Conservation (phyloP, 371 early-diverging fungal species). For the Entomophthora muscae region DNA sequence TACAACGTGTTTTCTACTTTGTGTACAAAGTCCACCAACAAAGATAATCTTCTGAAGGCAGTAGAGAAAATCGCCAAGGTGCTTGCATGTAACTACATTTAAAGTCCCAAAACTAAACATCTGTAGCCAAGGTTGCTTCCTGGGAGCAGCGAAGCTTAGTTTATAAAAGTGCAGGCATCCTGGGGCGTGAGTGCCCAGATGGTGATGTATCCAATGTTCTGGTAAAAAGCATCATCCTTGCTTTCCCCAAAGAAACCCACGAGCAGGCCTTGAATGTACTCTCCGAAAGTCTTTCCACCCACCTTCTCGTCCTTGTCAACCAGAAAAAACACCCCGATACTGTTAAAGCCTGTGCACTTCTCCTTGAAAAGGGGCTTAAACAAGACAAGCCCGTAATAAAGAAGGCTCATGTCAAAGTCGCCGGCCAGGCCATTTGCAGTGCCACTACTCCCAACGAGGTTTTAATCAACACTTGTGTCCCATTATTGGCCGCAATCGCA, state of each 20-base stretch:
- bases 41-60: not conserved
- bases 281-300: not conserved
- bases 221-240: not conserved
- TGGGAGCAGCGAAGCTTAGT: slow-evolving; percentile 4
- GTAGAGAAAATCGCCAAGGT: not conserved
- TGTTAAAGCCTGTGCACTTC: not conserved
- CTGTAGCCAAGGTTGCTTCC: slow-evolving; percentile 6
- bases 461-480: slow-evolving; percentile 19
- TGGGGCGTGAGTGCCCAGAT: not conserved
- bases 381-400: slow-evolving; percentile 6
- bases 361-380: slow-evolving; percentile 1
- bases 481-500: slow-evolving; percentile 31
- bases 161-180: not conserved
- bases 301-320: not conserved
- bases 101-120: not conserved
- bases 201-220: not conserved
- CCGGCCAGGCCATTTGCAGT: slow-evolving; percentile 10
- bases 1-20: not conserved
- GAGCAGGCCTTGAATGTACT: slow-evolving; percentile 2
- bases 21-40: not conserved
- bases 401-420: not conserved
- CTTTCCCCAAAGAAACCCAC: slow-evolving; percentile 5
- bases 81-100: not conserved
- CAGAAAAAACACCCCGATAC: not conserved
- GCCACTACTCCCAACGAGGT: slow-evolving; percentile 15